A percentile compares a stretch with the other conserved stretches of the same genome.
Evolutionary conservation across 2,329 filamentous ascomycete genomes (phyloP).

Genomic region (Trichoderma sp.): DNA sequence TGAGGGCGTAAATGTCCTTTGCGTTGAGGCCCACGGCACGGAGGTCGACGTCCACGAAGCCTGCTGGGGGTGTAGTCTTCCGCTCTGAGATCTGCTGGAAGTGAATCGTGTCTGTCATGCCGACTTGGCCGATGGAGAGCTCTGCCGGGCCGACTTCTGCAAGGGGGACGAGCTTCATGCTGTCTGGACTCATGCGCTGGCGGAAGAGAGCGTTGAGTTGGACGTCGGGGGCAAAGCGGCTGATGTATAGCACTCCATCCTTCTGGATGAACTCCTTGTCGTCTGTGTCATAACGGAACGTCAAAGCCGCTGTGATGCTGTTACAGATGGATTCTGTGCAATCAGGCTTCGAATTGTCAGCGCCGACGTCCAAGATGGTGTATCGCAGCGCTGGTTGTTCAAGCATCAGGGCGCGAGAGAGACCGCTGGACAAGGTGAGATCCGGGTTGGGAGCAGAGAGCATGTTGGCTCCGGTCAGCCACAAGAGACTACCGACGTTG

Average conservation of each 20-base stretch:
- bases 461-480: constrained; percentile 16
- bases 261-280: constrained; percentile 22
- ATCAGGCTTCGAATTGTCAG: not conserved
- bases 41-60: constrained; percentile 16
- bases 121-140: constrained; percentile 28
- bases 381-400: constrained; percentile 16
- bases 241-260: constrained; percentile 29
- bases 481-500: constrained; percentile 1
- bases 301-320: not conserved
- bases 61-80: constrained; percentile 20
- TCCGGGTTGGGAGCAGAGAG: constrained; percentile 13
- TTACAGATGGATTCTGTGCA: not conserved
- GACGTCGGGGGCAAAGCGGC: constrained; percentile 33
- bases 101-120: constrained; percentile 31
- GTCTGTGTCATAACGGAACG: constrained; percentile 5
- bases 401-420: constrained; percentile 5
- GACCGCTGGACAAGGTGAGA: constrained; percentile 13
- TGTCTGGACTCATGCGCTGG: constrained; percentile 3
- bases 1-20: constrained; percentile 36
- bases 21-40: constrained; percentile 32
- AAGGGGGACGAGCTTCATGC: constrained; percentile 16
- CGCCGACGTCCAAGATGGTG: constrained; percentile 1
- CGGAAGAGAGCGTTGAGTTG: constrained; percentile 33
- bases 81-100: constrained; percentile 30
- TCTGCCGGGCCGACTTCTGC: constrained; percentile 14